A percentile compares a stretch with the other conserved stretches of the same genome.
Evolutionary conservation across 768 basidiomycete genomes (phyloP).

Genomic region (Trametes elegans): DNA sequence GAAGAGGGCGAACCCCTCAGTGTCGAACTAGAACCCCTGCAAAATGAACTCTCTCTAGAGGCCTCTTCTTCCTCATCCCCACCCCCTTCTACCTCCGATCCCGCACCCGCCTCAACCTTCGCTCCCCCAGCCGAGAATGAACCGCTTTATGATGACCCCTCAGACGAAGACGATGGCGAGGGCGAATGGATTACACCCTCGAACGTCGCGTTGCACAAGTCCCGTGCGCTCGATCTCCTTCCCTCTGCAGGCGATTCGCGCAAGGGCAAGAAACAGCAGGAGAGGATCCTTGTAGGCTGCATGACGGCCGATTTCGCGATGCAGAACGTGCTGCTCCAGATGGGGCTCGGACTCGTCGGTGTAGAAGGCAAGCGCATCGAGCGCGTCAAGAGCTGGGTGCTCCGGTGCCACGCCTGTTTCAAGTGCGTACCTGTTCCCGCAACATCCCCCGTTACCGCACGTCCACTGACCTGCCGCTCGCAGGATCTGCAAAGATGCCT

Average conservation of each 20-base stretch:
- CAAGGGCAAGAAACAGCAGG: constrained; percentile 33
- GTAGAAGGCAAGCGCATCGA: constrained; percentile 89
- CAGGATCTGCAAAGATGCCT: constrained; percentile 93
- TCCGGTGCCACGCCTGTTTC: constrained; percentile 98
- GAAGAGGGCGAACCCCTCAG: constrained; percentile 39
- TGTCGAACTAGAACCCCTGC: constrained; percentile 42
- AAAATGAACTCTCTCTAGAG: constrained; percentile 21
- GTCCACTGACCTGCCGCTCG: background rate
- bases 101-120: constrained; percentile 7
- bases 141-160: constrained; percentile 71
- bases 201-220: constrained; percentile 85
- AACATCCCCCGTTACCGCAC: background rate
- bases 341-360: constrained; percentile 87
- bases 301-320: constrained; percentile 99
- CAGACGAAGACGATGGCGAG: constrained; percentile 76
- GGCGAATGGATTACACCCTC: constrained; percentile 97
- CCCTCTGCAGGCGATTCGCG: constrained; percentile 47
- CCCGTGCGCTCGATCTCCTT: constrained; percentile 79
- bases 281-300: constrained; percentile 71
- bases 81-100: background rate
- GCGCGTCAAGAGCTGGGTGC: constrained; percentile 91
- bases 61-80: background rate
- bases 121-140: constrained; percentile 15
- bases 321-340: constrained; percentile 95
- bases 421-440: constrained; percentile 76